Percentiles rank a stretch among this genome's conserved stretches.
phyloP scores from a whole-genome alignment of 164 flowering plant genomes.

The Magnolia sinica region DNA sequence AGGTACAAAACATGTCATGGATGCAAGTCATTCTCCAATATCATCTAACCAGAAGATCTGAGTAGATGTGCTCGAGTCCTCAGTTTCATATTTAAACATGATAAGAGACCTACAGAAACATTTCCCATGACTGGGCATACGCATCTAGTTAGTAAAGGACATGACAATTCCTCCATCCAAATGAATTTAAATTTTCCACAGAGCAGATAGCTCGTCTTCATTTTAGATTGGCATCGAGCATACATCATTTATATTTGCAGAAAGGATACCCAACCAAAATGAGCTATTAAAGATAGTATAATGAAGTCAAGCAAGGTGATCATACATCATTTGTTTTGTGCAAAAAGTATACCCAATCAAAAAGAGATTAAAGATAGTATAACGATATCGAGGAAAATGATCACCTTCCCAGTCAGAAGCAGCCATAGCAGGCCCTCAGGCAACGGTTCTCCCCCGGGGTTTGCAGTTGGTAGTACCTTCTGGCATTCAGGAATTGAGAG shows the following conservation, averaged over 20 bases:
- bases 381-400: conserved; percentile 1
- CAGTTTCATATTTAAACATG: not conserved
- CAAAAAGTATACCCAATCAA: not conserved
- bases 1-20: not conserved
- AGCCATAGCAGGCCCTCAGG: conserved; percentile 98
- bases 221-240: not conserved
- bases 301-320: not conserved
- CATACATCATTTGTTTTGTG: not conserved
- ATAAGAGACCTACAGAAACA: not conserved
- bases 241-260: not conserved
- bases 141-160: not conserved
- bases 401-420: conserved; percentile 87
- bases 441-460: conserved; percentile 82
- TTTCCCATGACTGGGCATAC: not conserved
- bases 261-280: not conserved
- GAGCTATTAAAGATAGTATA: not conserved
- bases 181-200: not conserved
- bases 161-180: not conserved
- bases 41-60: not conserved
- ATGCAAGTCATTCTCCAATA: not conserved
- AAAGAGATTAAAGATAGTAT: not conserved
- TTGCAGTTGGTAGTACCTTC: conserved; percentile 75
- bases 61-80: not conserved
- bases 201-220: not conserved
- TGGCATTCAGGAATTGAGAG: conserved; percentile 95